phyloP scores from a whole-genome alignment of 148 eudicot species.

The Silene uniflora region DNA sequence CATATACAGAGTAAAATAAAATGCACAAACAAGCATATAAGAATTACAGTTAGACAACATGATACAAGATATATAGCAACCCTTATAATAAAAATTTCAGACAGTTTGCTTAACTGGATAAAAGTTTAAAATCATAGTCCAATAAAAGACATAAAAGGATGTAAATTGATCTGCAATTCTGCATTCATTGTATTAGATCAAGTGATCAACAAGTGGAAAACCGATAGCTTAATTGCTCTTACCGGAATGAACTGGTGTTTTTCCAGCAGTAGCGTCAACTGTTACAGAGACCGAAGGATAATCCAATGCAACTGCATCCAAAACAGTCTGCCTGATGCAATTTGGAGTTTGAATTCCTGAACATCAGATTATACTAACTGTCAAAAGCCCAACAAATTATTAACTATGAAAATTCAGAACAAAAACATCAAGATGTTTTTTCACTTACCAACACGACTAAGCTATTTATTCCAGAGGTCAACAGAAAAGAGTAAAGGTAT shows the following conservation, averaged over 20 bases:
- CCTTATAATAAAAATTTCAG: too few relatives aligned
- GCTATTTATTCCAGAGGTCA: constrained; percentile 53
- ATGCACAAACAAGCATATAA: too few relatives aligned
- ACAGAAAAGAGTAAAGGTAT: constrained; percentile 66
- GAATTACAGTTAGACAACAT: too few relatives aligned
- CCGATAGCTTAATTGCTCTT: constrained; percentile 2
- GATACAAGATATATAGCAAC: too few relatives aligned
- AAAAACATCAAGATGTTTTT: not conserved
- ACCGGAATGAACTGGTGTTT: constrained; percentile 80
- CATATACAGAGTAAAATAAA: too few relatives aligned
- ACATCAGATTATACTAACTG: constrained; percentile 2
- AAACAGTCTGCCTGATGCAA: constrained; percentile 91
- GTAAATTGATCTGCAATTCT: too few relatives aligned
- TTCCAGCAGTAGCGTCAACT: constrained; percentile 94
- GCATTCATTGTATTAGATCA: too few relatives aligned
- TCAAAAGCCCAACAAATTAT: not conserved
- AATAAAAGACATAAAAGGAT: too few relatives aligned
- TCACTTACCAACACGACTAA: constrained; percentile 63
- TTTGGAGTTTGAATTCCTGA: constrained; percentile 98
- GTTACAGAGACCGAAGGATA: constrained; percentile 71
- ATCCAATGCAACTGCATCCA: constrained; percentile 92
- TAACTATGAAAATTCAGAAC: not conserved
- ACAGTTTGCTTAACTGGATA: too few relatives aligned
- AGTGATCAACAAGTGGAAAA: too few relatives aligned
- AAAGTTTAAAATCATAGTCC: too few relatives aligned